Evolutionary conservation across 305 asterid genomes (phyloP).

Genomic region (Fraxinus baroniana): DNA sequence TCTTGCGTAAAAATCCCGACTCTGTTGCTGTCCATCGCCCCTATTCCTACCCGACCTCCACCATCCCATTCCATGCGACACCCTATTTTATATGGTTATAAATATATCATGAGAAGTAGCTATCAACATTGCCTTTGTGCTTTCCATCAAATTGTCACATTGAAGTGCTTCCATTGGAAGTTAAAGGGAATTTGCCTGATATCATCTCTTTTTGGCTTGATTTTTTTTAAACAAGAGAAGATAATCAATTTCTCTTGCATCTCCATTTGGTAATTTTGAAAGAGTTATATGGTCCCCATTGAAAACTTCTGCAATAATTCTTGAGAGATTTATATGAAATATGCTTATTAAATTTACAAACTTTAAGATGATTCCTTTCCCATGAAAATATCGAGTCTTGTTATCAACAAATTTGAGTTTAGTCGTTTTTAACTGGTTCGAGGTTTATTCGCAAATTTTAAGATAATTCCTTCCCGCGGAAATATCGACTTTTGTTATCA

Average conservation of each 20-base stretch:
- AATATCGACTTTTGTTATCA: neutral
- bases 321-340: constrained; percentile 7
- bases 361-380: constrained; percentile 3
- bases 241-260: neutral
- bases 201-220: neutral
- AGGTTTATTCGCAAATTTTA: neutral
- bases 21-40: neutral
- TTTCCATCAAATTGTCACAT: constrained; percentile 51
- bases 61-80: neutral
- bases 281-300: neutral
- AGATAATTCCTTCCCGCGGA: neutral
- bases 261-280: neutral
- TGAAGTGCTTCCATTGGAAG: constrained; percentile 45
- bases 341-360: constrained; percentile 12
- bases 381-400: neutral
- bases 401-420: neutral
- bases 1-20: neutral
- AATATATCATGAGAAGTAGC: constrained; percentile 15
- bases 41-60: neutral
- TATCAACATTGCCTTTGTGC: constrained; percentile 39
- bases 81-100: constrained; percentile 31
- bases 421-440: neutral
- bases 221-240: neutral
- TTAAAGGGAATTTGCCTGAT: constrained; percentile 4
- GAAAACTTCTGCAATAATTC: neutral